A percentile compares a stretch with the other conserved stretches of the same genome.
phyloP scores from a whole-genome alignment of 2,329 filamentous ascomycete genomes.

The Cladosporium sphaerospermum region DNA sequence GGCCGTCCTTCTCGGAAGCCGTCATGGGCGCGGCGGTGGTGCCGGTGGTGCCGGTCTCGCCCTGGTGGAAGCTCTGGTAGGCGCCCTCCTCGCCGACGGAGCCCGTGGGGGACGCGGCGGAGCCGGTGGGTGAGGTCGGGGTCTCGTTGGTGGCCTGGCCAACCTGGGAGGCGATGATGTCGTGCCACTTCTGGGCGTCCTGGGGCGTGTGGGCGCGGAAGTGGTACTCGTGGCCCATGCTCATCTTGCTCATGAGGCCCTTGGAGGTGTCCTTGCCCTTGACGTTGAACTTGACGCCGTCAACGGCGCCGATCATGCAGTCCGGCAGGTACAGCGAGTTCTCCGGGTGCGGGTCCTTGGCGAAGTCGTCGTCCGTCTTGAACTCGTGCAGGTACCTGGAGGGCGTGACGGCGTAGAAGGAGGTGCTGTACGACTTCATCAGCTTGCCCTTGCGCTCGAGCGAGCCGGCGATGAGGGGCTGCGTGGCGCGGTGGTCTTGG shows the following conservation, averaged over 20 bases:
- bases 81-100: constrained; percentile 11
- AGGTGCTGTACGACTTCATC: constrained; percentile 70
- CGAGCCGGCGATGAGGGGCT: constrained; percentile 77
- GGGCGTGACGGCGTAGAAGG: constrained; percentile 86
- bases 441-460: constrained; percentile 88
- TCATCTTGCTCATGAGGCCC: constrained; percentile 69
- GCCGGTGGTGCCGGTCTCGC: constrained; percentile 6
- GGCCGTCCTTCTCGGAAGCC: not conserved
- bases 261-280: constrained; percentile 90
- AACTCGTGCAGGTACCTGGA: constrained; percentile 91
- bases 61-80: not conserved
- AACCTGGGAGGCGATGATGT: constrained; percentile 59
- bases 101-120: constrained; percentile 26
- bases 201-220: constrained; percentile 82
- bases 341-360: constrained; percentile 72
- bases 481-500: constrained; percentile 72
- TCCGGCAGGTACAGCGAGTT: constrained; percentile 89
- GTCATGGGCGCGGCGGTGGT: constrained; percentile 4
- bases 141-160: constrained; percentile 43
- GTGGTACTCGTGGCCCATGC: constrained; percentile 68
- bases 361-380: constrained; percentile 77
- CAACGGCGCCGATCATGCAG: constrained; percentile 66
- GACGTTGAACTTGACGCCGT: constrained; percentile 81
- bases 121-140: constrained; percentile 31
- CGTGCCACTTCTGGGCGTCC: constrained; percentile 81